Base-by-base conservation (phyloP, 2,329 filamentous ascomycete species). In the Sporothrix schenckii region DNA sequence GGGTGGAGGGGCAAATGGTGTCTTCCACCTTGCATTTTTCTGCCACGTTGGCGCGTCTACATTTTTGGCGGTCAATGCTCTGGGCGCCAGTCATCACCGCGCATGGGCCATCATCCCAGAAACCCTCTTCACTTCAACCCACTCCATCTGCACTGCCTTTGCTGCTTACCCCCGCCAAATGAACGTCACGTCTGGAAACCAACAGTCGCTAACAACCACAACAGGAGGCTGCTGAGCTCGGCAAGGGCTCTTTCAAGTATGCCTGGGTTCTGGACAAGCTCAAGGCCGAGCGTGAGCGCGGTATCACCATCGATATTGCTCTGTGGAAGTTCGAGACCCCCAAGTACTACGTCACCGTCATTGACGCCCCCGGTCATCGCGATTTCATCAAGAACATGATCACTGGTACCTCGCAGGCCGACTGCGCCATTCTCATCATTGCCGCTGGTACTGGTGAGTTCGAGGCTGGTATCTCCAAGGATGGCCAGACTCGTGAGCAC, bases 341-440 rank as follows among this genome's bases (percentile, higher is more conserved):
- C 81, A 96, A 92, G 87, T 97, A 97, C 89, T 91, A 93, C 83
- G 93, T 97, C 86, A 97, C 94, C 80, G 94, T 97, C 88, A 97
- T 96, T 86, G 92, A 99, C 82, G 95, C 95, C 84, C 95, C 95
- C 81, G 95, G 95, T 87, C 95, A 99, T 87, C 94, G 95, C 95
- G 95, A 99, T 83, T 99, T 98, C 90, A 98, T 99, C 93, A 99
- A 99, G 94, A 99, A 98, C 94, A 99, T 99, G 95, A 99, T 99
- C 86, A 98, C 95, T 91, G 95, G 95, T 94, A 98, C 95, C 82
- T 99, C 95, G 85, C 95, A 98, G 92, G 95, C 95, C 80, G 95
- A 99, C 83, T 98, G 95, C 87, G 95, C 95, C 82, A 93, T 99
- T 85, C 94, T 99, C 89, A 98, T 99, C 88, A 99, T 99, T 86